Evolutionary conservation across 1,139 yeast genomes (phyloP).

Genomic region (Yamadazyma diospyri): DNA sequence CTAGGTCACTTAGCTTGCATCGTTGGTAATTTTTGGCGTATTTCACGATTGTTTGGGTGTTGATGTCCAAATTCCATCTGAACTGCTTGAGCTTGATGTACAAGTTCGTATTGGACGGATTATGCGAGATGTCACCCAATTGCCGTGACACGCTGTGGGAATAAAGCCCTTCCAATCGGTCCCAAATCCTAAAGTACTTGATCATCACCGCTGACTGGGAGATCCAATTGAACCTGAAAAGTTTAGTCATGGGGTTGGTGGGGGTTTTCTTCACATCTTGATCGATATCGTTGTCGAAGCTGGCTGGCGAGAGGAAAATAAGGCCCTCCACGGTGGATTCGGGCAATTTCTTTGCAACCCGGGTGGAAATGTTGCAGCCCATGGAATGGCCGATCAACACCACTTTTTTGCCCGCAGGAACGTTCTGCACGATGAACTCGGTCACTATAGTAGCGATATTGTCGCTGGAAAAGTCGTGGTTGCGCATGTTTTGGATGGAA

Average conservation of each 20-base stretch:
- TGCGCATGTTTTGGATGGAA: conserved; percentile 31
- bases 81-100: conserved; percentile 56
- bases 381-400: conserved; percentile 71
- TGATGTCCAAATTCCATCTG: conserved; percentile 68
- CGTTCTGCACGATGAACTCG: conserved; percentile 35
- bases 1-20: conserved; percentile 43
- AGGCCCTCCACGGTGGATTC: conserved; percentile 40
- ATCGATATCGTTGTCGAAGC: conserved; percentile 26
- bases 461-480: conserved; percentile 47
- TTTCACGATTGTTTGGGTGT: conserved; percentile 50
- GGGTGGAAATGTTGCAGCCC: conserved; percentile 60
- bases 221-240: conserved; percentile 19
- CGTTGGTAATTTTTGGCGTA: conserved; percentile 49
- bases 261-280: conserved; percentile 2
- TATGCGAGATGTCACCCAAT: conserved; percentile 29
- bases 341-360: conserved; percentile 44
- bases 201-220: conserved; percentile 49
- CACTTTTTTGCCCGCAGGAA: conserved; percentile 45
- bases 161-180: conserved; percentile 58
- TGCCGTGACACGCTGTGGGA: conserved; percentile 58
- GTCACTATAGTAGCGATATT: conserved; percentile 44
- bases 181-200: conserved; percentile 54
- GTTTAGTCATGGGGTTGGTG: conserved; percentile 12
- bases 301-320: conserved; percentile 55
- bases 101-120: conserved; percentile 22